Percentiles rank a stretch among this genome's conserved stretches.
Conservation (phyloP, 2,329 filamentous ascomycete species). For the Sclerotinia sclerotiorum region DNA sequence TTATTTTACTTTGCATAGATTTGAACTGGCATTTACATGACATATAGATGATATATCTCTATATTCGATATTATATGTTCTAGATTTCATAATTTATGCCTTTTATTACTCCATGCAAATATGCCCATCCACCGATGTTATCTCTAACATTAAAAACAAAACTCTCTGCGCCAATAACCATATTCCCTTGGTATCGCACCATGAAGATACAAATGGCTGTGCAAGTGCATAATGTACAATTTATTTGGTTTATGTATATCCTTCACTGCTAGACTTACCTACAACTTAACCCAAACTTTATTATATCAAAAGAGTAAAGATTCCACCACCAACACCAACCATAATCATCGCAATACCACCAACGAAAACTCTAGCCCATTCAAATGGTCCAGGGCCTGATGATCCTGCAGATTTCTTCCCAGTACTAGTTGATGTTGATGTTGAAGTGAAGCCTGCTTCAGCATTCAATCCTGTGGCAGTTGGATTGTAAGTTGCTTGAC, state of each 20-base stretch:
- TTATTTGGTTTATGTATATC: slow-evolving; percentile 8
- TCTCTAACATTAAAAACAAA: neutral
- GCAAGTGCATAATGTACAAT: slow-evolving; percentile 12
- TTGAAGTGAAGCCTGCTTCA: slow-evolving; percentile 34
- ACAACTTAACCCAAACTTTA: neutral
- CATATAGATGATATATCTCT: neutral
- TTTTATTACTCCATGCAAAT: neutral
- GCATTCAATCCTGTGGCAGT: slow-evolving; percentile 36
- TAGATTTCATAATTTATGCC: neutral
- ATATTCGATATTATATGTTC: neutral
- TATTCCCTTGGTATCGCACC: neutral
- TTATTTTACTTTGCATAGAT: neutral
- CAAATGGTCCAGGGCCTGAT: slow-evolving; percentile 34
- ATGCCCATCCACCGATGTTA: neutral
- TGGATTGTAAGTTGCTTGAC: slow-evolving; percentile 34
- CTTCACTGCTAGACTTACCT: neutral
- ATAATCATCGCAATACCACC: slow-evolving; percentile 28
- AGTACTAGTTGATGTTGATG: slow-evolving; percentile 22
- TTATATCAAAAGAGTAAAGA: slow-evolving; percentile 30
- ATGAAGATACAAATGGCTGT: slow-evolving; percentile 2
- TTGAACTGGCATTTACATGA: too few relatives aligned
- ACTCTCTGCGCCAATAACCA: neutral
- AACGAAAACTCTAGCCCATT: slow-evolving; percentile 34
- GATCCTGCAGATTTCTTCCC: slow-evolving; percentile 34
- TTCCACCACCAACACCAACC: slow-evolving; percentile 35